Base-by-base conservation (phyloP, 345 rosid genomes). In the Salix brachista region DNA sequence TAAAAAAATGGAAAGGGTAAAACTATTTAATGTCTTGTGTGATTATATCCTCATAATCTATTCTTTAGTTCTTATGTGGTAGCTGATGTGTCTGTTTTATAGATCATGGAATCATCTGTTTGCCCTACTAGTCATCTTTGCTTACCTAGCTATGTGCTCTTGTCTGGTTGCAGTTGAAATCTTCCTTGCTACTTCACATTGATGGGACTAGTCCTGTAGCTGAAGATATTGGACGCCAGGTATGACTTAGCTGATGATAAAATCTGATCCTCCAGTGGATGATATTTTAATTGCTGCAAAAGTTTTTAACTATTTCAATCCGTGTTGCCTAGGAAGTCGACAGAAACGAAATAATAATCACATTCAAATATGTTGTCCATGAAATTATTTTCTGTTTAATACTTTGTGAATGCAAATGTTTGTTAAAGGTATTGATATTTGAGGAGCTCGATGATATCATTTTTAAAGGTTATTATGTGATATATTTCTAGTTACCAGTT, bases 161-260 rank as follows among this genome's bases (percentile, higher is more conserved):
- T 61, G 3, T 68, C 25, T 84, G 72, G 62, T 42, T 84, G 80
- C 89, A 96, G 98, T 84, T 96, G 84, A 96, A 94, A 89, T 94
- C 99, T 12, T 90, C 97, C 34, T 79, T 96, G 83, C 84, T 96
- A 84, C 97, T 94, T 81, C 98, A 91, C 88, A 86, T 92, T 42
- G 99, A 96, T 86, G 99, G 99, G 84, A 87, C 96, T 14, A 96
- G 97, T 76, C 93, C 97, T 62, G 82, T 94, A 48, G 99, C 99
- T 58, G 98, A 94, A 82, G 97, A 96, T 84, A 96, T 94, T 74
- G 98, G 98, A 54, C 97, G 97, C 67, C 99, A 96, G 98, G 99
- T 96, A 85, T 70, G 61, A 21, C n/a, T 46, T 26, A 18, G 34
- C 12, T 13, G 28, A 56, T n/a, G 62, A 2, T n/a, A 1, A 3